Conservation (phyloP, 306 rosid species). For the Sechiopsis laciniata region DNA sequence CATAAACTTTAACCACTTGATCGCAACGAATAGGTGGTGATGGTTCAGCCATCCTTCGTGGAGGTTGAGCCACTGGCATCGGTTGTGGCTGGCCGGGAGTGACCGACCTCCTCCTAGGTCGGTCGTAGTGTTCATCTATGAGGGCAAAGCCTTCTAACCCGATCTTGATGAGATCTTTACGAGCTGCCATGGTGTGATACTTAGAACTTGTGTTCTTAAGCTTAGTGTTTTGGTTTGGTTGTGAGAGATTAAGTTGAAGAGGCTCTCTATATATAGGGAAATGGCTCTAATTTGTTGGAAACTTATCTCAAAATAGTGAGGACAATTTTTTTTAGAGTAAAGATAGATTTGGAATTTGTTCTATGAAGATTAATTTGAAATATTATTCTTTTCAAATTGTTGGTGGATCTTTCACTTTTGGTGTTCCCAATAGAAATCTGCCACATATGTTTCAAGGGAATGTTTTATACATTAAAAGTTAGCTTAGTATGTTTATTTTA, state of each 20-base stretch:
- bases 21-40: neutral
- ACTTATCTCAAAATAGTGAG: neutral
- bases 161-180: slow-evolving; percentile 2
- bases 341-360: slow-evolving; percentile 6
- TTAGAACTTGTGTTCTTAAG: neutral
- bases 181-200: slow-evolving; percentile 1
- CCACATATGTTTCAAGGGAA: neutral
- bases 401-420: slow-evolving; percentile 7
- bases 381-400: neutral
- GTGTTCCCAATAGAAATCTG: neutral
- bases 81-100: neutral
- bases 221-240: neutral
- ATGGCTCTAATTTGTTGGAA: neutral
- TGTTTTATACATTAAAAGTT: neutral
- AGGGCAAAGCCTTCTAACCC: slow-evolving; percentile 19
- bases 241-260: neutral
- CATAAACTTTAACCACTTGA: slow-evolving; percentile 19
- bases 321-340: neutral
- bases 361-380: neutral
- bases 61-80: neutral
- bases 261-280: neutral
- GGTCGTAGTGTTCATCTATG: slow-evolving; percentile 12
- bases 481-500: neutral
- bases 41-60: neutral
- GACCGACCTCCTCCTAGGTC: neutral